These are phyloP conservation scores for Pisolithus thermaeus DNA, from an alignment of 1,284 basidiomycete species.

Conservation along the genomic window DNA sequence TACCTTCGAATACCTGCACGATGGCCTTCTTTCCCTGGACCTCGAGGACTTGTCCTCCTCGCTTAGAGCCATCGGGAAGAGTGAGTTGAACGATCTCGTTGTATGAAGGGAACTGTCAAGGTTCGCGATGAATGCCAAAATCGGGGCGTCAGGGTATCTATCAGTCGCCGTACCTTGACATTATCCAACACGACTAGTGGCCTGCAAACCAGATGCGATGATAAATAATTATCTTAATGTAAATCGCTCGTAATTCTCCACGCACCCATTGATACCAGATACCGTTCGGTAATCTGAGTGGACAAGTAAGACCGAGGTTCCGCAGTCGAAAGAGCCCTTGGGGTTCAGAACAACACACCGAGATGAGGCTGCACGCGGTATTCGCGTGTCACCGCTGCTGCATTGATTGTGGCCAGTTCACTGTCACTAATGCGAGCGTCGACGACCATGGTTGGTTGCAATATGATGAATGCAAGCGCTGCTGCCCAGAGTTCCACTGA, in stretches of 20 bases:
- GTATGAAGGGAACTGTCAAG: slow-evolving; percentile 89
- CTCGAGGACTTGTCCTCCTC: slow-evolving; percentile 97
- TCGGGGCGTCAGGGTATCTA: slow-evolving; percentile 7
- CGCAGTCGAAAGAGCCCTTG: slow-evolving; percentile 1
- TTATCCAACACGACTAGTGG: slow-evolving; percentile 97
- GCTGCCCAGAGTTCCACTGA: not conserved
- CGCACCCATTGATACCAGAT: slow-evolving; percentile 93
- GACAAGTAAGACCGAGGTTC: slow-evolving; percentile 9
- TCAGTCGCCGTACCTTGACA: slow-evolving; percentile 71
- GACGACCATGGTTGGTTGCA: slow-evolving; percentile 36
- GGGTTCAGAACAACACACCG: slow-evolving; percentile 50
- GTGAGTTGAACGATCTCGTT: slow-evolving; percentile 98
- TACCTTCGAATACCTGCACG: slow-evolving; percentile 99
- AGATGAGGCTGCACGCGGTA: slow-evolving; percentile 87
- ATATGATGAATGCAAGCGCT: not conserved
- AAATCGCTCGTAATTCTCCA: slow-evolving; percentile 3
- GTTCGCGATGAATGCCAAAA: slow-evolving; percentile 9
- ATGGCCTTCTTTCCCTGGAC: slow-evolving; percentile 99
- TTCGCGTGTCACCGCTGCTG: slow-evolving; percentile 80
- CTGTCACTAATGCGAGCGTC: slow-evolving; percentile 63
- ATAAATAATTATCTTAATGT: slow-evolving; percentile 5
- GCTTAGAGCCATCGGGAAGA: slow-evolving; percentile 90
- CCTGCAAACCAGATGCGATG: slow-evolving; percentile 35
- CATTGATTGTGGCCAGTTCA: slow-evolving; percentile 80
- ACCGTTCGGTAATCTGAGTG: slow-evolving; percentile 88